phyloP scores from a whole-genome alignment of 352 stramenopile species.

The Pythium pyrilobum region DNA sequence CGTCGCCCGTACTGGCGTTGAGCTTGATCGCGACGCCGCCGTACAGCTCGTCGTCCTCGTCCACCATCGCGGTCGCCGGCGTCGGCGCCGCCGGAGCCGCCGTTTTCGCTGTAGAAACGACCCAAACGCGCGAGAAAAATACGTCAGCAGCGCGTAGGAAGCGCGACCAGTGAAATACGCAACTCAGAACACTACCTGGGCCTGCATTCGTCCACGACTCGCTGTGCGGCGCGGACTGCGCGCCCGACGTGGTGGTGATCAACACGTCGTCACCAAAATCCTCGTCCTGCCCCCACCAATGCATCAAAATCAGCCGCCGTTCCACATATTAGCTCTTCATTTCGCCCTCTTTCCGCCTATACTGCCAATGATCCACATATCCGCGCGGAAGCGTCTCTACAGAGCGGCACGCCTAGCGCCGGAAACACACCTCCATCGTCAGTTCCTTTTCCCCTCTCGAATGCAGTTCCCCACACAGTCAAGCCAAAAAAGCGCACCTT shows the following conservation, averaged over 20 bases:
- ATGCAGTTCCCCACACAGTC: too few species aligned
- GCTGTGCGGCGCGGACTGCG: not conserved
- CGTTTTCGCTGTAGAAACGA: too few species aligned
- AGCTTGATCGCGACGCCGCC: conserved; percentile 73
- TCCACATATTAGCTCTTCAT: not conserved
- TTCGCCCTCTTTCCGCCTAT: not conserved
- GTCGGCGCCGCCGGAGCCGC: not conserved
- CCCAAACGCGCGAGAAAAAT: too few species aligned
- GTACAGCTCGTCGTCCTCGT: conserved; percentile 78
- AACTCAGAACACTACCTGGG: too few species aligned
- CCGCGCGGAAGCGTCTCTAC: not conserved
- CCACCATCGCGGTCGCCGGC: conserved; percentile 16
- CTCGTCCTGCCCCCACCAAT: conserved; percentile 49
- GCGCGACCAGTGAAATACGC: too few species aligned
- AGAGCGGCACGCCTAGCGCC: not conserved
- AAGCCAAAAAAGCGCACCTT: not conserved
- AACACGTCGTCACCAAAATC: conserved; percentile 80
- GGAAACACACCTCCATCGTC: not conserved
- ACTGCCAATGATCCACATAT: not conserved
- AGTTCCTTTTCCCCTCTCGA: not conserved
- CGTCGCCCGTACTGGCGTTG: conserved; percentile 19
- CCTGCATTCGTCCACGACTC: too few species aligned
- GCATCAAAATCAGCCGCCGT: not conserved
- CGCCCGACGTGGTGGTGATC: conserved; percentile 24
- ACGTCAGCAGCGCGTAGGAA: too few species aligned